Evolutionary conservation across 2,329 filamentous ascomycete genomes (phyloP), one percentile per base, ranked within the genome.

Genomic region (Hirsutella minnesotensis): DNA sequence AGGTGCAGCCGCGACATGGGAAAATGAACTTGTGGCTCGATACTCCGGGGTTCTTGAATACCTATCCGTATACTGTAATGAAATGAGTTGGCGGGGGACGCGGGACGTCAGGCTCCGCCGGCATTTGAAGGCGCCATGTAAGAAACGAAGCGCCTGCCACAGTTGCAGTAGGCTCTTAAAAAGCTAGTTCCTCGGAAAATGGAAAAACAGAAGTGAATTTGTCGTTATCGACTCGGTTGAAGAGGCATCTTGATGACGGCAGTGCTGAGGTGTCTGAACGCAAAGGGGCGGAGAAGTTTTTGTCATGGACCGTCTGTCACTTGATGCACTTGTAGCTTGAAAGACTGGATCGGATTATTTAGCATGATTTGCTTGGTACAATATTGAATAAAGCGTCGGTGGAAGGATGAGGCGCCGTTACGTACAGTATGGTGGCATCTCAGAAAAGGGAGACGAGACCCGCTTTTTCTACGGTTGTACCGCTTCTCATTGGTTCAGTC

Each of bases 401-500:
- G n/a, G n/a, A n/a, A n/a, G n/a, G n/a, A n/a, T n/a, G n/a, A n/a
- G n/a, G n/a, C n/a, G n/a, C n/a, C n/a, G n/a, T n/a, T n/a, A n/a
- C n/a, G n/a, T n/a, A n/a, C n/a, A n/a, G n/a, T n/a, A n/a, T n/a
- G 24, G 24, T 27, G 7, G 24, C 24, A 27, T 7, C 12, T 37
- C n/a, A 20, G 35, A 12, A 5, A 34, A 34, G 31, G 31, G 31
- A 18, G 31, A 8, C 13, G 15, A 7, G 47, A 21, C 49, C 57
- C 56, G 53, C 49, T 43, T 48, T 49, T 49, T 15, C 1, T 2
- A 16, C 12, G 35, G 12, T 22, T 10, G 5, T 5, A 2, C 3
- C 33, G 21, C 4, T 9, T 19, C 19, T 49, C 42, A 62, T 63
- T 61, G 59, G 44, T 41, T 51, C 58, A 54, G 1, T 9, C 9